Evolutionary conservation across 2,329 filamentous ascomycete species (phyloP).

Genomic region (Claviceps digitariae): DNA sequence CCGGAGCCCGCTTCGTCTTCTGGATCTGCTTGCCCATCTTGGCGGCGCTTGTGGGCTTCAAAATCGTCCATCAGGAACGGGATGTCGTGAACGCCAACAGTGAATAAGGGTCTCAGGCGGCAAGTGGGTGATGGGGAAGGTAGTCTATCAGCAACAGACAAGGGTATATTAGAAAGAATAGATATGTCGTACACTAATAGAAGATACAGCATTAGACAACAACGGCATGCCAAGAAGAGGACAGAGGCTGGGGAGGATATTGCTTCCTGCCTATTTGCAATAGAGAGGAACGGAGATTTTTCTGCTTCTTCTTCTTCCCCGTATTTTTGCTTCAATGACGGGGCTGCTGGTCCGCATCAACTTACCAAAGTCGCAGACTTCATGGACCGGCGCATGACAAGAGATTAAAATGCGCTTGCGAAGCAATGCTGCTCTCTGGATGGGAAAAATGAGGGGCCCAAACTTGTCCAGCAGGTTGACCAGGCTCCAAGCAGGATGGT

Average conservation of each 20-base stretch:
- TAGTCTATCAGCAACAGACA: constrained; percentile 57
- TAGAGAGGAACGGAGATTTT: too few species aligned
- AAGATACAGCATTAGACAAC: not conserved
- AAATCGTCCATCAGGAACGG: constrained; percentile 55
- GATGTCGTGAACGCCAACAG: constrained; percentile 86
- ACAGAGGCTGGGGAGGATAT: not conserved
- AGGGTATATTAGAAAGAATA: constrained; percentile 78
- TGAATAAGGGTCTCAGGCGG: constrained; percentile 74
- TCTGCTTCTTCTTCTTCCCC: too few species aligned
- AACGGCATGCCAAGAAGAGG: not conserved
- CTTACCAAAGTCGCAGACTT: constrained; percentile 78
- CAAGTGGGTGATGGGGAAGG: constrained; percentile 46
- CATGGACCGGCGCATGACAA: constrained; percentile 71
- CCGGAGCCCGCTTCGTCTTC: constrained; percentile 43
- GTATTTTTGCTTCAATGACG: too few species aligned
- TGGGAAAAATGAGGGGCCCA: constrained; percentile 81
- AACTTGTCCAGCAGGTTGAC: constrained; percentile 66
- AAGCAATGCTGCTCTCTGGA: constrained; percentile 75
- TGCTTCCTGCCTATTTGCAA: too few species aligned
- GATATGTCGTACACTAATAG: constrained; percentile 77
- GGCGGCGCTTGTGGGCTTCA: constrained; percentile 28
- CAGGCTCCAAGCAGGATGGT: constrained; percentile 80
- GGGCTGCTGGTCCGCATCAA: not conserved
- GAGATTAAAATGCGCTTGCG: constrained; percentile 82
- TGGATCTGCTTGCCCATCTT: constrained; percentile 22